Evolutionary conservation across 1,139 yeast genomes (phyloP).

Genomic region (Nakaseomyces glabratus): DNA sequence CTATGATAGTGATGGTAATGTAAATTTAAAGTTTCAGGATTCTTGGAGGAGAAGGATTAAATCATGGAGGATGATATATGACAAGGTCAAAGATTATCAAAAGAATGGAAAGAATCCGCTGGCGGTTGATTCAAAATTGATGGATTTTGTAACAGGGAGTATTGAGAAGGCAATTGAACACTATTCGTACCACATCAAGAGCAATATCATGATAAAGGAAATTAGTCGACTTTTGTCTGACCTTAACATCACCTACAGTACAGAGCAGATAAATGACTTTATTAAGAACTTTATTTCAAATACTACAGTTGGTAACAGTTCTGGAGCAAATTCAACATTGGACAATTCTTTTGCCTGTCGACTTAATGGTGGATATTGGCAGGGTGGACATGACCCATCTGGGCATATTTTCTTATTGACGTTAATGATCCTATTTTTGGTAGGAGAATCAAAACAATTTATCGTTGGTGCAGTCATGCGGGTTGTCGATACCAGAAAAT

Average conservation of each 20-base stretch:
- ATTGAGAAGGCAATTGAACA: constrained; percentile 1
- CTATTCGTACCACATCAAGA: constrained; percentile 8
- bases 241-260: constrained; percentile 2
- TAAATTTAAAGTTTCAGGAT: constrained; percentile 23
- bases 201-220: background rate
- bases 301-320: background rate
- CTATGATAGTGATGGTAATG: constrained; percentile 16
- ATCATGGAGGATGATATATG: constrained; percentile 16
- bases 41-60: constrained; percentile 14
- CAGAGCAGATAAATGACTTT: constrained; percentile 2
- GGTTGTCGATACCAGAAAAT: background rate
- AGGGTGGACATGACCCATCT: constrained; percentile 92
- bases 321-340: constrained; percentile 6
- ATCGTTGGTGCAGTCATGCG: background rate
- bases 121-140: constrained; percentile 5
- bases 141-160: constrained; percentile 5
- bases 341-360: constrained; percentile 48
- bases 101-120: constrained; percentile 8
- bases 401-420: constrained; percentile 84
- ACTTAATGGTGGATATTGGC: constrained; percentile 61
- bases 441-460: constrained; percentile 42
- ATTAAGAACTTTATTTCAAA: constrained; percentile 3
- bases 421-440: constrained; percentile 59
- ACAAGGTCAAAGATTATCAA: constrained; percentile 11
- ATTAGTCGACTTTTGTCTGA: background rate